Evolutionary conservation across 139 green algal species (phyloP).

Genomic region (Chlamydomonas sp.): DNA sequence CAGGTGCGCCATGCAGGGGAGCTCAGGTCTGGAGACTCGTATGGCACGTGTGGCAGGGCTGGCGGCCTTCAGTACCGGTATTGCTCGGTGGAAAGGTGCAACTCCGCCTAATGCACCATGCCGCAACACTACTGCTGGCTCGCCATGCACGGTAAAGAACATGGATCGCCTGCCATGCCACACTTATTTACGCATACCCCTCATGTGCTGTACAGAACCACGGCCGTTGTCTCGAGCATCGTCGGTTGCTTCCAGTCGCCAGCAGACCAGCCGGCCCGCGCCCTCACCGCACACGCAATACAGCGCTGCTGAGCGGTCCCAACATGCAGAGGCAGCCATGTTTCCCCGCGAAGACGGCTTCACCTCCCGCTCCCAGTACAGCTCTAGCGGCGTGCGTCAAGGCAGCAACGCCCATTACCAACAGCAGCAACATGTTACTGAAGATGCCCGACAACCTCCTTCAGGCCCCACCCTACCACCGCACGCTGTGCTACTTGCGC

Average conservation of each 20-base stretch:
- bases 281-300: not conserved
- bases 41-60: not conserved
- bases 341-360: constrained; percentile 19
- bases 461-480: not conserved
- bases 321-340: constrained; percentile 1
- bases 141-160: too few species aligned
- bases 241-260: too few species aligned
- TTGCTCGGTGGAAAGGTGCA: too few species aligned
- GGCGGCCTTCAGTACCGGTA: constrained; percentile 2
- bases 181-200: too few species aligned
- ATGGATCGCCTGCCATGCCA: too few species aligned
- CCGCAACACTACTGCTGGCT: too few species aligned
- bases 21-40: not conserved
- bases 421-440: not conserved
- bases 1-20: not conserved
- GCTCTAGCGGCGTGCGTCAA: not conserved
- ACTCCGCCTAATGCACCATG: too few species aligned
- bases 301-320: not conserved
- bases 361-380: not conserved
- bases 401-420: not conserved
- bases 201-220: too few species aligned
- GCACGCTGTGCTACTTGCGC: not conserved
- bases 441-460: not conserved
- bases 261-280: too few species aligned
- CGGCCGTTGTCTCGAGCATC: too few species aligned